These are phyloP conservation scores for Chlamydomonas sp. DNA, from an alignment of 139 green algal species.

Conservation along the genomic window DNA sequence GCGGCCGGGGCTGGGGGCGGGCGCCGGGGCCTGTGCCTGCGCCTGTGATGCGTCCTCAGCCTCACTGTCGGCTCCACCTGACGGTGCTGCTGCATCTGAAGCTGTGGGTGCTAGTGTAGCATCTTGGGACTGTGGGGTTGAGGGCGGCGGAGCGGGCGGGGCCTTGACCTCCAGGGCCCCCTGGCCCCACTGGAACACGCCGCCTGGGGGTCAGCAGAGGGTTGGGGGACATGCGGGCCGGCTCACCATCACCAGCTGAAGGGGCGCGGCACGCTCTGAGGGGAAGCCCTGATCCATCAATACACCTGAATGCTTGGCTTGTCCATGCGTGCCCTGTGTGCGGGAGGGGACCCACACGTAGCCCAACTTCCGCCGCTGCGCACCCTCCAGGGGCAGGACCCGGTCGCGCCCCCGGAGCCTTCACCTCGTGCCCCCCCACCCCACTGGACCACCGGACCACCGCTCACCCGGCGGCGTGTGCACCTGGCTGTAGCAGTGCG, in stretches of 20 bases:
- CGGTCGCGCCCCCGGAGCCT: too few species aligned
- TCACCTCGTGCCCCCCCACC: background rate
- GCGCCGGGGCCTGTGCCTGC: background rate
- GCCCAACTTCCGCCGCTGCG: too few species aligned
- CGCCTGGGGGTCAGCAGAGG: background rate
- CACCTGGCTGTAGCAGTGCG: slow-evolving; percentile 51
- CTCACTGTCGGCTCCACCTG: too few species aligned
- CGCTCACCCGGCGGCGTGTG: slow-evolving; percentile 37
- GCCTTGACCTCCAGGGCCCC: slow-evolving; percentile 11
- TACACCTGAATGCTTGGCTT: too few species aligned
- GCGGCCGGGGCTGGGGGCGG: background rate
- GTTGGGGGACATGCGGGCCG: background rate
- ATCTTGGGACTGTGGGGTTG: too few species aligned
- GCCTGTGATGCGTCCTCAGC: too few species aligned
- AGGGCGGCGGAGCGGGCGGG: background rate
- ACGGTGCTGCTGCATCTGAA: too few species aligned
- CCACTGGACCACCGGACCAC: background rate
- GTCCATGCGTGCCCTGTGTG: too few species aligned
- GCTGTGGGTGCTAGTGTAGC: too few species aligned
- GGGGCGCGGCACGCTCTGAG: too few species aligned
- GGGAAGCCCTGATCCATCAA: too few species aligned
- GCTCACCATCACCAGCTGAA: background rate
- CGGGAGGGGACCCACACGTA: too few species aligned
- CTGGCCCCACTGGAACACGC: slow-evolving; percentile 25
- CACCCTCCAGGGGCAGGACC: background rate